Base-by-base conservation (phyloP, 2,329 filamentous ascomycete genomes). In the Xylariaceae sp. region DNA sequence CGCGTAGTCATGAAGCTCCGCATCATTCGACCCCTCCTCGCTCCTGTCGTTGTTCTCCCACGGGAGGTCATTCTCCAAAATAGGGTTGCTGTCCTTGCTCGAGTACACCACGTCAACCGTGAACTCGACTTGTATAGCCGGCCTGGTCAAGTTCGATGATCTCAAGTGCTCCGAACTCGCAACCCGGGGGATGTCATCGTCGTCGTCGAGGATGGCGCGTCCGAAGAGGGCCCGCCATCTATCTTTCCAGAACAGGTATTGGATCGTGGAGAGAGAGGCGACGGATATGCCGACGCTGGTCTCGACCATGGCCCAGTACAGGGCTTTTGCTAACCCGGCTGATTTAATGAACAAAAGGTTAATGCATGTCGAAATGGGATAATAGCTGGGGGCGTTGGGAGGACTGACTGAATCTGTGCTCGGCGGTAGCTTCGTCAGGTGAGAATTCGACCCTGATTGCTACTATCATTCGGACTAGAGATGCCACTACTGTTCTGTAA, bases 231-330 rank as follows among this genome's bases (percentile, higher is more conserved):
- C 16, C 9, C 13, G 14, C 33, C 33, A 27, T n/a, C 18, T 16
- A 11, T 24, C 5, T 12, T 17, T 15, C 12, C 19, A 30, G 16
- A 26, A 32, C 18, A 38, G 36, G 11, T 21, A n/a, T 24, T 29
- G 34, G 2, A 49, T 23, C 3, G 47, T 48, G 16, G 47, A 43
- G 2, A 50, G n/a, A 19, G 36, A 42, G 15, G 47, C 45, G 9
- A 38, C 45, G 9, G 44, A 36, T 12, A 50, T 39, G 3, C 32
- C 45, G 9, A 48, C 33, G 4, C 38, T 16, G 15, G 35, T 39
- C 28, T 50, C 47, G 7, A 50, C 40, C 33, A 48, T 33, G 9
- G 40, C 47, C 47, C 43, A 48, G 11, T 50, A 50, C 3, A 40
- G 17, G 13, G 33, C 36, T 9, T 32, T 13, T 3, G 45, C 48